Percentiles rank a stretch among this genome's conserved stretches.
Conservation (phyloP, 2,329 filamentous ascomycete species). For the Cryphonectria carpinicola region DNA sequence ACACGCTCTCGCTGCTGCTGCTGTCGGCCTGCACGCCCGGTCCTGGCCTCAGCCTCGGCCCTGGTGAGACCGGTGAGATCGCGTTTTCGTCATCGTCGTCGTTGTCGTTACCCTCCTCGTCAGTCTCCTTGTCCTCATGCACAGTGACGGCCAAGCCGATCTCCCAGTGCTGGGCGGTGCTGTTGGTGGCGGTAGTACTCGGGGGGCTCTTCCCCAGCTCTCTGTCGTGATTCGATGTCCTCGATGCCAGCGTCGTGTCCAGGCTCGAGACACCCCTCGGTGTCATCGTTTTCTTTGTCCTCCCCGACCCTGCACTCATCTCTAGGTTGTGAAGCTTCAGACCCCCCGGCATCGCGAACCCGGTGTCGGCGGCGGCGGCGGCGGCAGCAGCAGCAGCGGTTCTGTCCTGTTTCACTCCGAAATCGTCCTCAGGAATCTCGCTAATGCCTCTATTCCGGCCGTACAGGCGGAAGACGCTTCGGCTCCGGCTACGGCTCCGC, state of each 20-base stretch:
- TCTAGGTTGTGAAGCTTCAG: conserved; percentile 44
- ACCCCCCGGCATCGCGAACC: conserved; percentile 41
- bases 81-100: conserved; percentile 14
- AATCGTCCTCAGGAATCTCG: conserved; percentile 15
- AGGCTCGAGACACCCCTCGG: conserved; percentile 16
- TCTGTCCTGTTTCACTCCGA: not conserved
- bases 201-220: conserved; percentile 4
- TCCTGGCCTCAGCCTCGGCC: not conserved
- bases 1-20: conserved; percentile 41
- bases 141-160: conserved; percentile 25
- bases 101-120: conserved; percentile 21
- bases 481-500: conserved; percentile 38
- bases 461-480: conserved; percentile 38
- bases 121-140: conserved; percentile 29
- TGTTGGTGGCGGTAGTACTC: no score
- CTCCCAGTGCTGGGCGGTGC: not conserved
- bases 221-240: not conserved
- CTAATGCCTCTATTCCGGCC: conserved; percentile 34
- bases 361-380: conserved; percentile 36
- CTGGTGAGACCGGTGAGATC: conserved; percentile 23
- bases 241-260: conserved; percentile 11
- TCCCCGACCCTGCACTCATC: conserved; percentile 28
- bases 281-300: not conserved
- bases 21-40: conserved; percentile 30
- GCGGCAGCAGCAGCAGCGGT: not conserved